Conservation (phyloP, 208 protist species). For the Wallacemonas sp. region DNA sequence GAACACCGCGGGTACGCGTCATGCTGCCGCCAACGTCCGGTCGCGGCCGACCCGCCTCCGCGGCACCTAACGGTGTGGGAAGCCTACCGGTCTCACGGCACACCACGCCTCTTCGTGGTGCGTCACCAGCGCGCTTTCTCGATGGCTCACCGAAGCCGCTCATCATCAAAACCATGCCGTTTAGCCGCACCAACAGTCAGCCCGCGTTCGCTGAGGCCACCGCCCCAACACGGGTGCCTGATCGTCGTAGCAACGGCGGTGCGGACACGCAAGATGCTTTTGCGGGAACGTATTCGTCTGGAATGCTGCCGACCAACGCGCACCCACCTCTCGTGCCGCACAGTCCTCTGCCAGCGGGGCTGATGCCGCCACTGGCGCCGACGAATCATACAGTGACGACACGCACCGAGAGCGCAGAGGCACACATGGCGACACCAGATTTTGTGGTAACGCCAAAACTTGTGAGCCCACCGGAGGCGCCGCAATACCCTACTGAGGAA, state of each 20-base stretch:
- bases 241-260: neutral
- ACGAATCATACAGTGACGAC: neutral
- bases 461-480: too few species aligned
- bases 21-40: neutral
- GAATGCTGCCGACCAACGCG: neutral
- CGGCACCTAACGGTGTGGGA: neutral
- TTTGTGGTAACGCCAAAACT: too few species aligned
- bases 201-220: slow-evolving; percentile 11
- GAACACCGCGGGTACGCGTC: neutral
- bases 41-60: neutral
- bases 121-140: slow-evolving; percentile 1
- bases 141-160: neutral
- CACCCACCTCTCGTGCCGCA: slow-evolving; percentile 1
- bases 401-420: too few species aligned
- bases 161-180: slow-evolving; percentile 17
- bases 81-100: neutral
- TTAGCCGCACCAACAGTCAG: slow-evolving; percentile 22
- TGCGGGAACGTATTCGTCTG: slow-evolving; percentile 6
- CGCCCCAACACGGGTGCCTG: neutral
- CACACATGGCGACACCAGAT: too few species aligned
- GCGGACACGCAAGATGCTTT: neutral
- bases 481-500: too few species aligned
- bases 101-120: neutral
- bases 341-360: neutral
- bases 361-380: neutral